These are phyloP conservation scores for Lagenidium giganteum DNA, from an alignment of 352 stramenopile species.

Conservation along the genomic window DNA sequence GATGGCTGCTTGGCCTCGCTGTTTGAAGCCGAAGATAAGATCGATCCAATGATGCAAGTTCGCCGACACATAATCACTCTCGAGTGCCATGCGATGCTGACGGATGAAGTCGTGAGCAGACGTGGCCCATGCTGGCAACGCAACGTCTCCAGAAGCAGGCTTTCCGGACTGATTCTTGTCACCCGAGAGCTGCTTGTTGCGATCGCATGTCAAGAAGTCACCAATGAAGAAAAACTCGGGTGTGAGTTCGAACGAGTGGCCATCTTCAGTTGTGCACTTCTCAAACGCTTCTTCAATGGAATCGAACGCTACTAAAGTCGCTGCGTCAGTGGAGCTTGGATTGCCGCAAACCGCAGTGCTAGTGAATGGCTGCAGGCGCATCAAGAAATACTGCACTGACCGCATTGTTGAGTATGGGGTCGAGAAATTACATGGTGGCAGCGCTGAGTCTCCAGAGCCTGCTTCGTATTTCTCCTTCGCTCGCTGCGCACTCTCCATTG, in stretches of 20 bases:
- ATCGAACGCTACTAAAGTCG: slow-evolving; percentile 47
- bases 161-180: slow-evolving; percentile 28
- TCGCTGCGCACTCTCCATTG: slow-evolving; percentile 27
- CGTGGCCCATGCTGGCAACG: slow-evolving; percentile 93
- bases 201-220: slow-evolving; percentile 48
- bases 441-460: slow-evolving; percentile 27
- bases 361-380: slow-evolving; percentile 54
- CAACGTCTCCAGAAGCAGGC: slow-evolving; percentile 77
- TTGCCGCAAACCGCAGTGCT: slow-evolving; percentile 22
- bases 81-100: slow-evolving; percentile 91
- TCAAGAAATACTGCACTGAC: slow-evolving; percentile 57
- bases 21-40: slow-evolving; percentile 97
- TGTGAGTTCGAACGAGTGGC: slow-evolving; percentile 51
- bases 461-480: slow-evolving; percentile 42
- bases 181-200: slow-evolving; percentile 40
- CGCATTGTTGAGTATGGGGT: slow-evolving; percentile 59
- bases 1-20: slow-evolving; percentile 81
- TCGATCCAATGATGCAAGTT: slow-evolving; percentile 98
- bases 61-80: slow-evolving; percentile 96
- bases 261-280: slow-evolving; percentile 40
- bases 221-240: slow-evolving; percentile 69
- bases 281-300: slow-evolving; percentile 44
- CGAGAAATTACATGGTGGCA: slow-evolving; percentile 57
- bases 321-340: too few relatives aligned
- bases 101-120: slow-evolving; percentile 94